These are phyloP conservation scores for Ceriops decandra DNA, from an alignment of 345 rosid species.

Conservation along the genomic window DNA sequence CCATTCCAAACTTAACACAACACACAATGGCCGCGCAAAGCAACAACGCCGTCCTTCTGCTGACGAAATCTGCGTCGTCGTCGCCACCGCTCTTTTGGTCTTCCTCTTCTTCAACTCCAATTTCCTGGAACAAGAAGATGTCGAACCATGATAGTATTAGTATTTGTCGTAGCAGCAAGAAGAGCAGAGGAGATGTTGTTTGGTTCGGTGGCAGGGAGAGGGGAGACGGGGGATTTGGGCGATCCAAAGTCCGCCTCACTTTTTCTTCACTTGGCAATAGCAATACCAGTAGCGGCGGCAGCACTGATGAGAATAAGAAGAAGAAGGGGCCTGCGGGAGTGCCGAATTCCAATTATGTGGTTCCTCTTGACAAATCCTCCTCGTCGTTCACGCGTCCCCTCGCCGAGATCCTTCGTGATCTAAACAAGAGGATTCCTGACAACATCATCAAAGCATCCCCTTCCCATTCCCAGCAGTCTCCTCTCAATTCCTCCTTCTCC, in stretches of 20 bases:
- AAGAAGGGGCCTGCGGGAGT: constrained; percentile 40
- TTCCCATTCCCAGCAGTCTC: background rate
- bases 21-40: background rate
- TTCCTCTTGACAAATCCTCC: constrained; percentile 72
- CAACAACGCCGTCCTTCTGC: background rate
- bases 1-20: background rate
- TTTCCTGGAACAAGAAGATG: no score
- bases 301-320: constrained; percentile 36
- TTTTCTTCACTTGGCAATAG: constrained; percentile 3
- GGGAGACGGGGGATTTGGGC: background rate
- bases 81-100: no score
- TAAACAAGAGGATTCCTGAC: constrained; percentile 91
- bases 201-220: background rate
- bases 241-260: no score
- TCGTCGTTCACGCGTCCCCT: constrained; percentile 78
- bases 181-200: background rate
- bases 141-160: no score
- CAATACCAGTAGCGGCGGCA: constrained; percentile 3
- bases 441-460: constrained; percentile 54
- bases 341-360: constrained; percentile 88
- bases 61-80: background rate
- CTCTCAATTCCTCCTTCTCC: background rate
- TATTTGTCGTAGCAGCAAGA: background rate
- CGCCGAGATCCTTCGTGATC: constrained; percentile 95
- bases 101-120: no score